Evolutionary conservation across 495 filamentous ascomycete genomes (phyloP), one percentile per base, ranked within the genome.

Genomic region (Xylaria grammica): DNA sequence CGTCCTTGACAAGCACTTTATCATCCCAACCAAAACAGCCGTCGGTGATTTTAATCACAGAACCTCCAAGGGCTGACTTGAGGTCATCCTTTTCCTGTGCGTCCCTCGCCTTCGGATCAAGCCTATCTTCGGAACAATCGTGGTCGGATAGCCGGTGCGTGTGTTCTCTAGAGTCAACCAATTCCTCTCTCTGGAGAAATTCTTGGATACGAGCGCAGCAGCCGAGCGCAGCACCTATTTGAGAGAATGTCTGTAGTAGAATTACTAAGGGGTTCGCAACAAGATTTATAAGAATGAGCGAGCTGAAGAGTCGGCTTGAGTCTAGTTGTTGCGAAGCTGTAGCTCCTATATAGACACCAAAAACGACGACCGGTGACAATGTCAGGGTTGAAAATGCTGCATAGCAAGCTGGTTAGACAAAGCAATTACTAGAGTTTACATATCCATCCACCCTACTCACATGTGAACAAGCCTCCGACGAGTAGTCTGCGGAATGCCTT

Each of bases 401-500:
- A 19, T 10, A n/a, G 11, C 15, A 30, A 6, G n/a, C 29, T 19
- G 24, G 20, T 45, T 32, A 44, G n/a, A 44, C 26, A 40, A 6
- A 15, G 24, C 10, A 17, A 58, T 44, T 22, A 29, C 1, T 17
- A 7, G 2, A 19, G 9, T 13, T 5, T 20, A 15, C 2, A 9
- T 1, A 13, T n/a, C n/a, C 4, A 3, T 11, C 10, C 30, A 15
- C 20, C 30, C n/a, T 19, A 32, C 54, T 58, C 26, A 58, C 54
- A 58, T 32, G 54, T 44, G 40, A 58, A 45, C 7, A 58, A 10
- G 38, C 38, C 26, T 7, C 36, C 54, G 40, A 58, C 54, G 17
- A 58, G 54, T 26, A 58, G 54, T 24, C n/a, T 45, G 15, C 54
- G 54, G 61, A 85, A 86, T 24, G 70, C 71, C 65, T 78, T 83